Base-by-base conservation (phyloP, 768 basidiomycete genomes). In the Sarcodon aspratus region DNA sequence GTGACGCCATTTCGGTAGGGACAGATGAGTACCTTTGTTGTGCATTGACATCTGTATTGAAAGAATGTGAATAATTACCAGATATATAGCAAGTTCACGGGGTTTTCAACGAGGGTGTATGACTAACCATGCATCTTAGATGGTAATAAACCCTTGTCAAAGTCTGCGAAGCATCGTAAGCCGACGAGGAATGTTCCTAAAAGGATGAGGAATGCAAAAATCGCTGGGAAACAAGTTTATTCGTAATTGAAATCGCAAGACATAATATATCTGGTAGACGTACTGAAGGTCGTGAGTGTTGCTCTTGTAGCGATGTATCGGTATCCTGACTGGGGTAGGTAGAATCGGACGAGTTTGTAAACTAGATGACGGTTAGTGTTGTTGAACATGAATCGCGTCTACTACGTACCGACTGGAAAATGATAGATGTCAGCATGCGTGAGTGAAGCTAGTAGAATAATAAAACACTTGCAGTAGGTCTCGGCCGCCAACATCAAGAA, bases 311-410 rank as follows among this genome's bases (percentile, higher is more conserved):
- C 79, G 18, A 63, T 56, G 57, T 92, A 92, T 53, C 73, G 68
- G 1, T 37, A 54, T 43, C 63, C 54, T 7, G 83, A 79, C 3
- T 57, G 52, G 3, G 86, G 85, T 21, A 76, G 66, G 59, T 85
- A 92, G 68, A 91, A 86, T 17, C 89, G 80, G 51, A 82, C 77
- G n/a, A 92, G 73, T 59, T 92, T 92, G 63, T 83, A 92, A 46
- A 91, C 84, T 89, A 50, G n/a, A 11, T 45, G 17, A 51, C 18
- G 35, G 3, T 27, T 27, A 27, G 44, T 34, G 13, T 6, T 2
- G 21, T 27, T 27, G 21, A 27, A 27, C 21, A 27, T 27, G 21
- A 27, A 27, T 27, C 9, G 34, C 33, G 15, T 32, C 12, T 32
- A 45, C 31, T 6, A 52, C 58, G 52, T 46, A 61, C 58, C 53